Conservation (phyloP, 2,329 filamentous ascomycete genomes). For the Pyrenochaeta sp. region DNA sequence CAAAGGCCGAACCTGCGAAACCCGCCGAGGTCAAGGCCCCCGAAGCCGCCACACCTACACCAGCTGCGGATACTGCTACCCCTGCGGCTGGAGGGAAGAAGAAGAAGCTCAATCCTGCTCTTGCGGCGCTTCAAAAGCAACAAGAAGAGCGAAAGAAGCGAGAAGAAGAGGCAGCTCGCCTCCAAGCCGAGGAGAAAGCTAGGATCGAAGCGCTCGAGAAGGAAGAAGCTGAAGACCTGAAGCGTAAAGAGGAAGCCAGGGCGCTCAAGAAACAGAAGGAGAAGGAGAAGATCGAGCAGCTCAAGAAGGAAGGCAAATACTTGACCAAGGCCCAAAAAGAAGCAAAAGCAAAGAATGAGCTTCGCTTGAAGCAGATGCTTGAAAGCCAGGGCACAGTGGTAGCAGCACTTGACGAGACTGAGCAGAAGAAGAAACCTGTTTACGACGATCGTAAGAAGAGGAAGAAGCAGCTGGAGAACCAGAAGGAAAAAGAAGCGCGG, state of each 20-base stretch:
- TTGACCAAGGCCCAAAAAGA: conserved; percentile 86
- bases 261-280: conserved; percentile 84
- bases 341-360: conserved; percentile 78
- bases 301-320: conserved; percentile 88
- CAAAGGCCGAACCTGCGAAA: conserved; percentile 53
- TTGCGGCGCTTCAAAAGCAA: conserved; percentile 78
- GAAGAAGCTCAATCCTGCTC: conserved; percentile 84
- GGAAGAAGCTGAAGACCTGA: conserved; percentile 70
- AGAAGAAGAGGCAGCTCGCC: conserved; percentile 69
- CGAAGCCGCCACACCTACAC: conserved; percentile 38
- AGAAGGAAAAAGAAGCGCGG: conserved; percentile 52
- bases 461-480: conserved; percentile 68
- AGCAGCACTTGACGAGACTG: conserved; percentile 63
- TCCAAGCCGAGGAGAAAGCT: conserved; percentile 69
- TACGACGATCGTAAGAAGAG: conserved; percentile 82
- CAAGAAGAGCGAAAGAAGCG: conserved; percentile 76
- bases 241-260: conserved; percentile 75
- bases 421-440: conserved; percentile 80
- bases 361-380: conserved; percentile 85
- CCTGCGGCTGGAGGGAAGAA: conserved; percentile 69
- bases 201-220: conserved; percentile 71
- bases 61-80: conserved; percentile 43
- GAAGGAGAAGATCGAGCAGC: conserved; percentile 83
- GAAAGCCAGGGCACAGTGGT: conserved; percentile 74
- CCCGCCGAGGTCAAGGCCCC: conserved; percentile 45